Evolutionary conservation across 257 asterid genomes (phyloP), one percentile per base, ranked within the genome.

Genomic region (Fraxinus pennsylvanica): DNA sequence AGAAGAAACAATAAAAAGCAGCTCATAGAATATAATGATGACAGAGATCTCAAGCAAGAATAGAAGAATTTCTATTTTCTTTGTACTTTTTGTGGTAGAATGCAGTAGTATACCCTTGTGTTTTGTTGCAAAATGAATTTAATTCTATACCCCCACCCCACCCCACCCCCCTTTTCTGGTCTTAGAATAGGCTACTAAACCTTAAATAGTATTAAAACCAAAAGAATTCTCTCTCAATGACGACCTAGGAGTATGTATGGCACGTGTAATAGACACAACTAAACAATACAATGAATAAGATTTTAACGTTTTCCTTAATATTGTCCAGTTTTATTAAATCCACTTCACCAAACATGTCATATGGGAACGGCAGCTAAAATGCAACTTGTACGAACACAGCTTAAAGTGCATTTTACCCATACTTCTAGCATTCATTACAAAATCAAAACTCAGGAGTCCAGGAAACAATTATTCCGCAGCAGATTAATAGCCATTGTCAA

Each of bases 401-500:
- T 73, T 66, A 45, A 68, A 74, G 39, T 50, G 67, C 61, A 72
- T 41, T 68, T 35, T 30, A 45, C 36, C 19, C 72, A 43, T 35
- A 0, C 35, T 74, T 74, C 36, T 30, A 47, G 3, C 50, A 47
- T 45, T 45, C 54, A 45, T 45, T 13, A 13, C 19, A 45, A 45
- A 45, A 45, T 45, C 0, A 54, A 33, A 21, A 68, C 67, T 76
- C 33, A 47, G 72, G 29, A 67, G 71, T 33, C 65, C 35, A 27
- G 68, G 72, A 68, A 59, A 45, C 72, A 22, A 74, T 66, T 10
- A 76, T 41, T 75, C 80, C 3, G 36, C 45, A 84, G 54, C 22
- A 69, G 63, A 66, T 41, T 71, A 68, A 38, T 72, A 74, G 80
- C 78, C 59, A 80, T 65, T 74, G 79, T 78, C 90, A 86, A 74